Base-by-base conservation (phyloP, 129 eudicot genomes). In the Arctium lappa region DNA sequence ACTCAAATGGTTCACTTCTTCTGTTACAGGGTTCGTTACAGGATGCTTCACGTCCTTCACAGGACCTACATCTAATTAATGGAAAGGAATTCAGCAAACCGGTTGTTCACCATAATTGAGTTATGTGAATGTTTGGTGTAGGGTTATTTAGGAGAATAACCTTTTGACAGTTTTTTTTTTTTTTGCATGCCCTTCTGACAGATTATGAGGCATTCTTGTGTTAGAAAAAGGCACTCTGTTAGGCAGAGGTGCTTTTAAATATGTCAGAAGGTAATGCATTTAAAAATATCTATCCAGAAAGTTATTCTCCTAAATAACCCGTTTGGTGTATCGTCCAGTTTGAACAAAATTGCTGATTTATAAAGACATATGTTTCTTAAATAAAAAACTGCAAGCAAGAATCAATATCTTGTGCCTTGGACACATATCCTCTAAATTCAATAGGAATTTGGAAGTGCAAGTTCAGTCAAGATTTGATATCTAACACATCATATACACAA, bases 1-100 rank as follows among this genome's bases (percentile, higher is more conserved):
- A 71, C 92, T 89, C 87, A 95, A 78, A 88, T 92, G 92, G 81
- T 92, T 95, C 83, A 91, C 93, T 81, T 86, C 88, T 88, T 88
- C 96, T 73, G 74, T 72, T 72, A 76, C 82, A 84, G 71, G 88
- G 37, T 81, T 89, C 50, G 27, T 78, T 38, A 42, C 89, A 73
- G 62, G 84, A 74, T 66, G 79, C 77, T 76, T 75, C 53, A 79
- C 87, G 81, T 88, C 88, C 62, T 86, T 71, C n/a, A 36, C 27
- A 39, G 76, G 73, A 78, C 82, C 90, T 89, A 74, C 80, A 72
- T 72, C 82, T 80, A 34, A 74, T 44, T 37, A 33, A 75, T 42
- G 44, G 32, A 65, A 39, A 22, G 8, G 16, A 60, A 18, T 63
- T 15, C 1, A 39, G 48, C 48, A 29, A 82, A 16, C 18, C 42